These are phyloP conservation scores for Aspergillus steynii DNA, from an alignment of 495 filamentous ascomycete species.

Conservation along the genomic window DNA sequence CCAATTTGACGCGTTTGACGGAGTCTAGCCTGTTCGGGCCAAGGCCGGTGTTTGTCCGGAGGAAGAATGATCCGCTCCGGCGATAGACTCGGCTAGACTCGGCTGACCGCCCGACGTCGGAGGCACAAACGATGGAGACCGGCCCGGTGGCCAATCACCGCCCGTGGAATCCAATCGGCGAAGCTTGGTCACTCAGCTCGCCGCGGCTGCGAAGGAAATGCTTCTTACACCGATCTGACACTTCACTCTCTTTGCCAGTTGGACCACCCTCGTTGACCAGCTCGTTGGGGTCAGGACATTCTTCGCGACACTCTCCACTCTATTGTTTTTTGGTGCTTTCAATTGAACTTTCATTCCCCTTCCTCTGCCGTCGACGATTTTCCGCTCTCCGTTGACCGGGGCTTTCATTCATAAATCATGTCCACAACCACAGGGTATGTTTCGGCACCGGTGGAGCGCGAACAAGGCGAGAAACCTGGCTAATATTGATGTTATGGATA, in stretches of 20 bases:
- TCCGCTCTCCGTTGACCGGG: slow-evolving; percentile 18
- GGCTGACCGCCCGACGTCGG: slow-evolving; percentile 17
- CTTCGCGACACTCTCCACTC: not conserved
- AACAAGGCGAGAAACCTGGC: not conserved
- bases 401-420: slow-evolving; percentile 32
- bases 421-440: slow-evolving; percentile 55
- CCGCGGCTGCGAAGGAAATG: not conserved
- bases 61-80: slow-evolving; percentile 18
- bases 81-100: slow-evolving; percentile 15
- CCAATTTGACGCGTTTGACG: not conserved
- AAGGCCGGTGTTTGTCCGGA: slow-evolving; percentile 10
- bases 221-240: slow-evolving; percentile 4
- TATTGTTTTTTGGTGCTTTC: not conserved
- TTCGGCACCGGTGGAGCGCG: not conserved
- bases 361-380: not conserved
- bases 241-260: not conserved
- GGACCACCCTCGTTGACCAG: not conserved
- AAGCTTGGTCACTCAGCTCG: slow-evolving; percentile 1
- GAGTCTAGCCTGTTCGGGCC: not conserved
- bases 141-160: slow-evolving; percentile 7
- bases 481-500: slow-evolving; percentile 25
- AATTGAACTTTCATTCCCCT: not conserved
- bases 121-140: not conserved
- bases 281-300: not conserved
- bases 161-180: slow-evolving; percentile 10